These are phyloP conservation scores for Nakaseomyces kungkrabaensis DNA, from an alignment of 1,139 yeast genomes.

Conservation along the genomic window DNA sequence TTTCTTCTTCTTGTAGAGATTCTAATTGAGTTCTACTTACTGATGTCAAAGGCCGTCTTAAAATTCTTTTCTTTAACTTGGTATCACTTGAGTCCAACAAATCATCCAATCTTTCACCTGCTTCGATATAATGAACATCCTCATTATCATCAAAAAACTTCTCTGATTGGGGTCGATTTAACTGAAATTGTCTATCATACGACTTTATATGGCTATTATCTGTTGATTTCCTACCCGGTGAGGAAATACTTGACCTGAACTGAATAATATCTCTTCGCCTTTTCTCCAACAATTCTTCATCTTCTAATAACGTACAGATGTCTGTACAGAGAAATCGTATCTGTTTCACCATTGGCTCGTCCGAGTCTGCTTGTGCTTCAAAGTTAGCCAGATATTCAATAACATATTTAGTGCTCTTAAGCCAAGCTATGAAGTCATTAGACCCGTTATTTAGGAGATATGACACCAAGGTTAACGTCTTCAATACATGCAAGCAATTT, in stretches of 20 bases:
- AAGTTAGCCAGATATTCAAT: constrained; percentile 14
- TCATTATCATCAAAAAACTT: background rate
- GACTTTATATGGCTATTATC: constrained; percentile 25
- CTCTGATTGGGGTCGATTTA: background rate
- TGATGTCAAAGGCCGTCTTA: background rate
- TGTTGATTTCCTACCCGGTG: constrained; percentile 29
- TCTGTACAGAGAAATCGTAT: constrained; percentile 15
- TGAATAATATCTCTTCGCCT: constrained; percentile 23
- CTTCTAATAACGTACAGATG: constrained; percentile 15
- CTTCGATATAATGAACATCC: background rate
- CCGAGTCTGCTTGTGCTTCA: constrained; percentile 11
- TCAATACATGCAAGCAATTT: constrained; percentile 22
- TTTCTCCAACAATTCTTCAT: constrained; percentile 21
- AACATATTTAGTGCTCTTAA: constrained; percentile 14
- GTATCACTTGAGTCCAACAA: background rate
- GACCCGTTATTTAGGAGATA: constrained; percentile 27
- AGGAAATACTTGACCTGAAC: constrained; percentile 27
- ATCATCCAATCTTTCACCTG: background rate
- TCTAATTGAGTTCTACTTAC: background rate
- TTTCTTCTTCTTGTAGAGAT: background rate
- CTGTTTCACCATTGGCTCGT: constrained; percentile 19
- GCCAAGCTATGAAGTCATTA: constrained; percentile 26
- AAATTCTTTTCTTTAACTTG: background rate
- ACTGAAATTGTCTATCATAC: constrained; percentile 2
- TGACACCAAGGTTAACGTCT: constrained; percentile 24